Evolutionary conservation across 2,329 filamentous ascomycete genomes (phyloP).

Genomic region (Chaetomiaceae sp.): DNA sequence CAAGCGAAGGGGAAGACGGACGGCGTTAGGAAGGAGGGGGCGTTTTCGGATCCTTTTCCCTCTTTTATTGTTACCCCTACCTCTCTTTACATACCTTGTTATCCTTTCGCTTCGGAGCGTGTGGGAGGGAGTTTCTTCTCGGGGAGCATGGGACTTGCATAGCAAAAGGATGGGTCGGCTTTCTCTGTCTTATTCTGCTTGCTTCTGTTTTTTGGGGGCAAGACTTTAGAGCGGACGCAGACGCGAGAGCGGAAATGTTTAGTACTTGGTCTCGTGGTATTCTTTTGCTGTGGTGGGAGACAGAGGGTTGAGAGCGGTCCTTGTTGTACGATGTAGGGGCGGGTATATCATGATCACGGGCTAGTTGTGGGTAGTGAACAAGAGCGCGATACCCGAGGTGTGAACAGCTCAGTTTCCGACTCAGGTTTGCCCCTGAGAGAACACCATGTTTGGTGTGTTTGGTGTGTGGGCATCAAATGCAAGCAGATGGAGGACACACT

Average conservation of each 20-base stretch:
- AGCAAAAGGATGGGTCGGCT: constrained; percentile 13
- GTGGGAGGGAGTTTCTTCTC: background rate
- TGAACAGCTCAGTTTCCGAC: no score
- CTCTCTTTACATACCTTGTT: constrained; percentile 1
- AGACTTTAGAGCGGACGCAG: background rate
- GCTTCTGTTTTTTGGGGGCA: background rate
- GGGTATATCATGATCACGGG: background rate
- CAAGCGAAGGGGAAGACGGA: constrained; percentile 1
- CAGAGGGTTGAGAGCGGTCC: background rate
- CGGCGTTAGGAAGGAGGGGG: constrained; percentile 4
- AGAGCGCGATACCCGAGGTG: background rate
- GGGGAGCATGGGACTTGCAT: constrained; percentile 8
- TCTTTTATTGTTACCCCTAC: background rate
- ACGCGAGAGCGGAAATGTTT: background rate
- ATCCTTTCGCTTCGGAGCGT: background rate
- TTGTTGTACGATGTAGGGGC: constrained; percentile 1
- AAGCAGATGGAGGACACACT: no score
- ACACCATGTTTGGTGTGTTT: no score
- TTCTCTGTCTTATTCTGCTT: background rate
- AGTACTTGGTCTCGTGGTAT: background rate
- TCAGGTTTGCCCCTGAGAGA: no score
- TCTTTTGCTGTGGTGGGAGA: background rate
- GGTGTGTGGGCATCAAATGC: no score
- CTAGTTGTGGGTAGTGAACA: background rate
- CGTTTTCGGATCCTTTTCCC: background rate